Base-by-base conservation (phyloP, 257 asterid genomes). In the Craterostigma plantagineum region DNA sequence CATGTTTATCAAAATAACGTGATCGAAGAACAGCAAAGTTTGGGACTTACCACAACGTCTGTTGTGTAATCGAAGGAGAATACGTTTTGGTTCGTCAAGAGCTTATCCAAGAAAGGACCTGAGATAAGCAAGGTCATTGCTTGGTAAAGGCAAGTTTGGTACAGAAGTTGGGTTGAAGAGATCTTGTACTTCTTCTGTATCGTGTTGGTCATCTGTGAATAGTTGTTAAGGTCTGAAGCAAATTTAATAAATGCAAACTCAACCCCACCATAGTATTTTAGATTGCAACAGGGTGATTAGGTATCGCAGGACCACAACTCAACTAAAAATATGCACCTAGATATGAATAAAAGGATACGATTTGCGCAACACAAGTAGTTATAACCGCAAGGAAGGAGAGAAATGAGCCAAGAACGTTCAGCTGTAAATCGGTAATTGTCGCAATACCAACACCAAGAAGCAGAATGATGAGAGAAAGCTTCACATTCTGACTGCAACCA, bases 391-490 rank as follows among this genome's bases (percentile, higher is more conserved):
- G 75, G 43, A 71, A 50, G 44, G 87, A 76, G 50, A 76, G 63
- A 45, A 82, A 53, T 10, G 92, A 75, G 43, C 92, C 95, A 65
- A 79, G 62, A 54, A 69, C 52, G 61, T 78, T 82, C 65, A 82
- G 92, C 74, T 82, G 94, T 63, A 82, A 64, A 64, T 82, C 94
- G 55, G 94, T 82, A 44, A 82, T 81, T 46, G 94, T 82, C 50
- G 94, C 94, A 57, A 82, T 78, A 51, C 94, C 94, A 62, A 82
- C 94, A 61, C 94, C 94, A 65, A 82, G 41, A 41, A 82, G 85
- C 62, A 82, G 94, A 68, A 78, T 62, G 41, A 64, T 33, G 56
- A 82, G 81, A 11, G 94, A 74, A 43, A 59, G 56, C 69, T 78
- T 77, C 71, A 82, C 67, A 51, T 64, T 75, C 76, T 76, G 65